phyloP scores from a whole-genome alignment of 2,329 filamentous ascomycete species.

The Coleophoma crateriformis region DNA sequence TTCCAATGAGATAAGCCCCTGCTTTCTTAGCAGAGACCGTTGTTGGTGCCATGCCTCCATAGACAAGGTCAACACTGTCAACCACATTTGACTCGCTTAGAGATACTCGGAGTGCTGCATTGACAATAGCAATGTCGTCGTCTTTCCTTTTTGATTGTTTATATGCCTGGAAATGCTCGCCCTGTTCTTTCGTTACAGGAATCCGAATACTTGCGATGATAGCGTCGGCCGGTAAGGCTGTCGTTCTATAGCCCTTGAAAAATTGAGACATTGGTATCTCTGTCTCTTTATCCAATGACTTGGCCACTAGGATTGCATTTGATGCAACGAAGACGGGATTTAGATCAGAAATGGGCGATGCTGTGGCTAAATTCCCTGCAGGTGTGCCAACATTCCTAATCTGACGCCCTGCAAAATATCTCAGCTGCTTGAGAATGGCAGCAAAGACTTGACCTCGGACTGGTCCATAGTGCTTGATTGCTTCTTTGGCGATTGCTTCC shows the following conservation, averaged over 20 bases:
- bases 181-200: constrained; percentile 66
- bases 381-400: constrained; percentile 94
- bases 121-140: constrained; percentile 97
- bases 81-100: constrained; percentile 67
- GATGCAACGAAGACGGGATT: constrained; percentile 89
- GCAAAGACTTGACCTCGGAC: constrained; percentile 65
- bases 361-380: constrained; percentile 86
- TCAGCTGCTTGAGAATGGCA: constrained; percentile 89
- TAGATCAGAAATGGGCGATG: constrained; percentile 90
- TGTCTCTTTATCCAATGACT: constrained; percentile 64
- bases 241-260: constrained; percentile 86
- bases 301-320: constrained; percentile 75
- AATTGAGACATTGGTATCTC: constrained; percentile 91
- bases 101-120: constrained; percentile 72
- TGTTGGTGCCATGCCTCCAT: constrained; percentile 90
- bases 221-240: constrained; percentile 73
- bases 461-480: constrained; percentile 71
- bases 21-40: constrained; percentile 83
- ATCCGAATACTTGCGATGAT: constrained; percentile 86
- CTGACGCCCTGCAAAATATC: constrained; percentile 88
- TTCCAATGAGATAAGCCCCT: constrained; percentile 68
- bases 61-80: constrained; percentile 72
- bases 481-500: constrained; percentile 76
- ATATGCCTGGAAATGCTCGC: constrained; percentile 83
- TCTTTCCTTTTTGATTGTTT: constrained; percentile 98